phyloP scores from a whole-genome alignment of 1,139 yeast genomes.

The Pichia sp. region DNA sequence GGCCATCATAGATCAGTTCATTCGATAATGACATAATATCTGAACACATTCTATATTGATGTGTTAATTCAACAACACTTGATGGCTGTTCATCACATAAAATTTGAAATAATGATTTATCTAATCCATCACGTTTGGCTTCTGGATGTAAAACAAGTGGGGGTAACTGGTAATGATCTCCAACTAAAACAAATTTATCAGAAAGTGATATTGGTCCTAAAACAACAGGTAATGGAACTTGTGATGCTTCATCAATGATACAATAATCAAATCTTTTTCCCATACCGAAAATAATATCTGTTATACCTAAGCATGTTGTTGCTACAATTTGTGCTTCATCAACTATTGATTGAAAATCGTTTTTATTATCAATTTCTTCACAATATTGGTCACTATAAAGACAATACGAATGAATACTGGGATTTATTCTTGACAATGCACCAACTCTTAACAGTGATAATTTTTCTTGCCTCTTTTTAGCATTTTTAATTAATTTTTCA shows the following conservation, averaged over 20 bases:
- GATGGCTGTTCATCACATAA: conserved; percentile 68
- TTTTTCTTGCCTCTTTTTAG: conserved; percentile 26
- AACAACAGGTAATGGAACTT: conserved; percentile 83
- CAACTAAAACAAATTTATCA: conserved; percentile 79
- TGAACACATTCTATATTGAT: conserved; percentile 88
- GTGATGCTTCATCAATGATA: conserved; percentile 95
- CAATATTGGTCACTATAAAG: conserved; percentile 36
- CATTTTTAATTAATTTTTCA: conserved; percentile 56
- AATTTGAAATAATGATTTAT: conserved; percentile 66
- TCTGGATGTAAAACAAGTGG: conserved; percentile 67
- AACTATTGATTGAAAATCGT: conserved; percentile 42
- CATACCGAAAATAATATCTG: conserved; percentile 51
- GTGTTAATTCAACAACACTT: conserved; percentile 64
- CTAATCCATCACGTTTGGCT: conserved; percentile 58
- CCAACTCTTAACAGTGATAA: conserved; percentile 59
- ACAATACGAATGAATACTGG: conserved; percentile 49
- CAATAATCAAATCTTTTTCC: conserved; percentile 78
- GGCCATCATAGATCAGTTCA: conserved; percentile 66
- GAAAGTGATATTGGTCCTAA: conserved; percentile 80
- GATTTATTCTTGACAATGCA: conserved; percentile 50
- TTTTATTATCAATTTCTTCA: conserved; percentile 36
- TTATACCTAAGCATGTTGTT: conserved; percentile 76
- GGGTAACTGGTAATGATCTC: conserved; percentile 90
- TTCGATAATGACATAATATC: conserved; percentile 85
- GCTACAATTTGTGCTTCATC: conserved; percentile 72